phyloP scores from a whole-genome alignment of 2,329 filamentous ascomycete genomes.

The Diaporthe sp. region DNA sequence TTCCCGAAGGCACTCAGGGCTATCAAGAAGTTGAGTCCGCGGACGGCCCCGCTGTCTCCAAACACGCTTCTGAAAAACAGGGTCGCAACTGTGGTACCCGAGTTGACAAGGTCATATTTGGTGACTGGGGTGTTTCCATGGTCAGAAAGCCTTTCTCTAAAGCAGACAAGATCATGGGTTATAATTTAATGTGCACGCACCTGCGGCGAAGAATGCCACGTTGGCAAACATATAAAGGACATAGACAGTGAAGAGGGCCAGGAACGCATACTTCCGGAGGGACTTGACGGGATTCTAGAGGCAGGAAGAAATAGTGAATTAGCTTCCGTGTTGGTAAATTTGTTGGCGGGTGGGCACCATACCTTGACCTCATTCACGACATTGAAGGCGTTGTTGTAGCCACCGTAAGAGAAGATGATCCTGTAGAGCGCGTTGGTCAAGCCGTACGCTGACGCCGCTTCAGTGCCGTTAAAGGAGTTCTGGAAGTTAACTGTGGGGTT shows the following conservation, averaged over 20 bases:
- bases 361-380: slow-evolving; percentile 70
- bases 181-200: slow-evolving; percentile 1
- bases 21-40: slow-evolving; percentile 69
- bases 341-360: neutral
- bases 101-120: slow-evolving; percentile 63
- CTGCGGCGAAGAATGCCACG: slow-evolving; percentile 70
- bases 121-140: slow-evolving; percentile 52
- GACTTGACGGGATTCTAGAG: slow-evolving; percentile 68
- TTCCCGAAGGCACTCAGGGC: slow-evolving; percentile 71
- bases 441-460: slow-evolving; percentile 59
- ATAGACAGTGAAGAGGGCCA: slow-evolving; percentile 64
- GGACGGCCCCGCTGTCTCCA: slow-evolving; percentile 58
- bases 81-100: slow-evolving; percentile 62
- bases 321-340: neutral
- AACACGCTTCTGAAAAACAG: slow-evolving; percentile 73
- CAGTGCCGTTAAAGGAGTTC: slow-evolving; percentile 60
- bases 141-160: neutral
- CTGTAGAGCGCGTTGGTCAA: slow-evolving; percentile 72
- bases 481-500: slow-evolving; percentile 68
- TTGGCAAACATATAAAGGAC: slow-evolving; percentile 71
- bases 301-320: neutral
- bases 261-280: slow-evolving; percentile 63
- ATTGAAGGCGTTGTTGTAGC: slow-evolving; percentile 71
- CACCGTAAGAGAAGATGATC: slow-evolving; percentile 70
- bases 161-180: too few relatives aligned